Evolutionary conservation across 306 rosid genomes (phyloP).

Genomic region (Sechiopsis laciniata): DNA sequence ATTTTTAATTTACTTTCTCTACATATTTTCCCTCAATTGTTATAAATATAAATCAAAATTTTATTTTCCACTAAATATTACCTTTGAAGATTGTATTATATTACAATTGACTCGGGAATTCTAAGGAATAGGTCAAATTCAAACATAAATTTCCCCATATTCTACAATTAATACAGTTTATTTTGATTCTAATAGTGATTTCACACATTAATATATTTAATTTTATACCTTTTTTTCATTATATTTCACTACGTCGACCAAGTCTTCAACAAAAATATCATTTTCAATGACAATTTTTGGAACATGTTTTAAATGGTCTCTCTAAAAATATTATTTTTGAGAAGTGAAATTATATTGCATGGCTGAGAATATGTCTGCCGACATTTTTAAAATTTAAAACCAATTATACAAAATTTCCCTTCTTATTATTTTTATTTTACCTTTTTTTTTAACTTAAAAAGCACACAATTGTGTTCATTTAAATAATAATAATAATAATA

Average conservation of each 20-base stretch:
- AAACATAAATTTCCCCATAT: too few species aligned
- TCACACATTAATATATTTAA: neutral
- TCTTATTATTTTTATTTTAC: too few species aligned
- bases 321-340: neutral
- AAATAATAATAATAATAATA: too few species aligned
- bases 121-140: neutral
- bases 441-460: too few species aligned
- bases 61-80: neutral
- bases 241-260: neutral
- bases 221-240: neutral
- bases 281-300: neutral
- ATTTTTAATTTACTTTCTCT: neutral
- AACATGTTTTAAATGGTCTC: neutral
- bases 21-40: neutral
- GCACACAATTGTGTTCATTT: too few species aligned
- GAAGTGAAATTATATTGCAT: neutral
- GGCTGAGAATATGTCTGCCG: conserved; percentile 4
- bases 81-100: neutral
- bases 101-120: too few species aligned
- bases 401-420: too few species aligned
- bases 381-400: neutral
- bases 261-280: neutral
- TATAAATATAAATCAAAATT: too few species aligned
- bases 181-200: neutral
- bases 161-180: neutral